These are phyloP conservation scores for Myxozyma neglecta DNA, from an alignment of 805 yeast species.

Conservation along the genomic window DNA sequence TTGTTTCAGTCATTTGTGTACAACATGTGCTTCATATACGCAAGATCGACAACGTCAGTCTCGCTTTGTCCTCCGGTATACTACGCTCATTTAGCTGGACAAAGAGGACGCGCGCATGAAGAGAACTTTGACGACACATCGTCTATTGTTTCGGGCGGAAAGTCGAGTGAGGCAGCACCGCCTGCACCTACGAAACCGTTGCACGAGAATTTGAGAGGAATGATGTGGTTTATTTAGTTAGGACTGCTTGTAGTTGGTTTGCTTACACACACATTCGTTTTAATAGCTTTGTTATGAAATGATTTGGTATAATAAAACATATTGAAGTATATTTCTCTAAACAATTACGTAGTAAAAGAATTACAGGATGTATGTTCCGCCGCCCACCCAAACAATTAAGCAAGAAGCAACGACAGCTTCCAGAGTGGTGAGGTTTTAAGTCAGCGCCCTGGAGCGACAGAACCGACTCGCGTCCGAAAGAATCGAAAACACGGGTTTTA, in stretches of 20 bases:
- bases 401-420: not conserved
- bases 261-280: not conserved
- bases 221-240: slow-evolving; percentile 13
- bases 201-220: slow-evolving; percentile 8
- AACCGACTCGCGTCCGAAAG: not conserved
- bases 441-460: slow-evolving; percentile 5
- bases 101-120: slow-evolving; percentile 40
- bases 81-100: slow-evolving; percentile 39
- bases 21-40: slow-evolving; percentile 39
- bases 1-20: slow-evolving; percentile 34
- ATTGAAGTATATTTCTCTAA: not conserved
- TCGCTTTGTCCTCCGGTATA: slow-evolving; percentile 42
- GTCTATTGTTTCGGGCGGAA: slow-evolving; percentile 9
- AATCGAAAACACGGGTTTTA: not conserved
- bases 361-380: slow-evolving; percentile 10
- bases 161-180: not conserved
- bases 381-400: slow-evolving; percentile 6
- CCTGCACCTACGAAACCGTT: slow-evolving; percentile 4
- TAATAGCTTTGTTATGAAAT: not conserved
- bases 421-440: not conserved
- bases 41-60: slow-evolving; percentile 41
- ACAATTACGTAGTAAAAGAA: not conserved
- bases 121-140: slow-evolving; percentile 5
- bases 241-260: not conserved
- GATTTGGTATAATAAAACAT: not conserved